Conservation (phyloP, 768 basidiomycete species). For the Tricholoma saponaceum region DNA sequence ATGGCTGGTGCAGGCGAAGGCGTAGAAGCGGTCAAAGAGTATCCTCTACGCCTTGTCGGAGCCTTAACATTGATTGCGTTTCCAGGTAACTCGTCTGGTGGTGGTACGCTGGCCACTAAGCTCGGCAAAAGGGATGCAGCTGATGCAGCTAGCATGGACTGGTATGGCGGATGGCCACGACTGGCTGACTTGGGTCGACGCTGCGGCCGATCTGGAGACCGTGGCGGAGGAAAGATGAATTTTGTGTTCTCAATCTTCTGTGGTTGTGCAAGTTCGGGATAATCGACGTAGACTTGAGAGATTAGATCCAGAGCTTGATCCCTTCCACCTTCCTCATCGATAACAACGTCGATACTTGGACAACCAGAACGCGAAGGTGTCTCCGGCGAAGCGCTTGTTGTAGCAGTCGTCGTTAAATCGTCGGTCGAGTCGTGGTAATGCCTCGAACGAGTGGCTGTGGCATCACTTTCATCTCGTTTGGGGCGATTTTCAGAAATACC, state of each 20-base stretch:
- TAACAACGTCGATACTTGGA: conserved; percentile 16
- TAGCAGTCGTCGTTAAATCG: conserved; percentile 8
- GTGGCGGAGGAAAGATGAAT: neutral
- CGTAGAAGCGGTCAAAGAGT: conserved; percentile 10
- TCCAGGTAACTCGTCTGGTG: conserved; percentile 3
- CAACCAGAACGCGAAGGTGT: conserved; percentile 21
- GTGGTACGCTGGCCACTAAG: conserved; percentile 12
- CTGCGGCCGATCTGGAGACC: neutral
- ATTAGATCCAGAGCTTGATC: conserved; percentile 17
- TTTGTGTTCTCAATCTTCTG: neutral
- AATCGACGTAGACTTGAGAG: conserved; percentile 11
- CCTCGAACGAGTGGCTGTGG: neutral
- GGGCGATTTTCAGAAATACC: conserved; percentile 1
- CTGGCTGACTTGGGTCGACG: conserved; percentile 2
- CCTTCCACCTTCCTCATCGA: conserved; percentile 14
- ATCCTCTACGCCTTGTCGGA: conserved; percentile 10
- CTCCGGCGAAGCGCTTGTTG: conserved; percentile 12
- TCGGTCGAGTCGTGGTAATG: conserved; percentile 8
- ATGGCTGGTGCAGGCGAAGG: conserved; percentile 3
- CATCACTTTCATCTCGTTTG: neutral
- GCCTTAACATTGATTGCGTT: neutral
- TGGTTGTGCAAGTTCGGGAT: neutral
- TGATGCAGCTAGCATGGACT: conserved; percentile 16
- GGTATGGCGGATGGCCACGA: neutral
- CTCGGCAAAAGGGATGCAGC: conserved; percentile 25